These are phyloP conservation scores for Pseudogymnoascus sp. DNA, from an alignment of 2,329 filamentous ascomycete species.

Conservation along the genomic window DNA sequence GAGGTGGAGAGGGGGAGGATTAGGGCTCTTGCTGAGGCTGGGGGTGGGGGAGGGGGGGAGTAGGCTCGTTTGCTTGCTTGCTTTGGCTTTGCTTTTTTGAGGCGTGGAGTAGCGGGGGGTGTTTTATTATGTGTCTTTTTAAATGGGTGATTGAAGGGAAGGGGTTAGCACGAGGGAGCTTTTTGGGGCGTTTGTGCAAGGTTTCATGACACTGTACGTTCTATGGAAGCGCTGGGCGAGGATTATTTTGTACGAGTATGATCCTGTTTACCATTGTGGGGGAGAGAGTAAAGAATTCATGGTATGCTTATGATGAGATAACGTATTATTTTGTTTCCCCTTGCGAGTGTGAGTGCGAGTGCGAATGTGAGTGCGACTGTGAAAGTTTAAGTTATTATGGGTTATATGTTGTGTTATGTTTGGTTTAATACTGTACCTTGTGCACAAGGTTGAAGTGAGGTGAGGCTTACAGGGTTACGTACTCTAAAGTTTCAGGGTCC, in stretches of 20 bases:
- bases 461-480: too few species aligned
- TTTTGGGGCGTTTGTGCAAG: background rate
- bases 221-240: background rate
- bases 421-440: too few species aligned
- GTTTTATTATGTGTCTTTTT: background rate
- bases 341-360: too few species aligned
- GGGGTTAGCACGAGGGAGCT: too few species aligned
- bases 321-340: too few species aligned
- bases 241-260: background rate
- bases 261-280: background rate
- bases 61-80: constrained; percentile 40
- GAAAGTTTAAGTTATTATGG: too few species aligned
- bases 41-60: constrained; percentile 21
- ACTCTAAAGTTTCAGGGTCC: too few species aligned
- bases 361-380: too few species aligned
- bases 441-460: too few species aligned
- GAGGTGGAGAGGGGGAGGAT: constrained; percentile 41
- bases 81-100: too few species aligned
- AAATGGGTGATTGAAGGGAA: background rate
- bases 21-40: constrained; percentile 10
- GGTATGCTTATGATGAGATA: background rate
- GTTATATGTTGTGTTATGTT: too few species aligned
- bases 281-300: background rate
- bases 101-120: constrained; percentile 30
- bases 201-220: too few species aligned